A percentile compares a stretch with the other conserved stretches of the same genome.
Evolutionary conservation across 2,329 filamentous ascomycete genomes (phyloP).

Genomic region (Leptodontidium sp.): DNA sequence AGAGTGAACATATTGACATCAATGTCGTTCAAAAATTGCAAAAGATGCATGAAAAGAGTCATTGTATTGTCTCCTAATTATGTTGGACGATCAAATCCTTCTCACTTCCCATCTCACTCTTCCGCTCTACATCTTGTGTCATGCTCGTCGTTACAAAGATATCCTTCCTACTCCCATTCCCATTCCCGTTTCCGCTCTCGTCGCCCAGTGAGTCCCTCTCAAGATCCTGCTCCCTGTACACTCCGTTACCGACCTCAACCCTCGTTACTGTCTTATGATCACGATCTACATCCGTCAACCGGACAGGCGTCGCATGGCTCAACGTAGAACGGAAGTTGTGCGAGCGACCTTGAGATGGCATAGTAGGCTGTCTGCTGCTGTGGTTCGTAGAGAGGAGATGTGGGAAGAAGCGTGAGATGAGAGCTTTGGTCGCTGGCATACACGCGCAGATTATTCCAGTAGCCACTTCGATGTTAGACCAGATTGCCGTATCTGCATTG

Average conservation of each 20-base stretch:
- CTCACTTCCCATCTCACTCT: conserved; percentile 26
- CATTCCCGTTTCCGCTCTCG: background rate
- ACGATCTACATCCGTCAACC: background rate
- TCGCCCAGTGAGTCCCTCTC: background rate
- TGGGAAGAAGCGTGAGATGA: conserved; percentile 48
- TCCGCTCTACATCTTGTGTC: conserved; percentile 29
- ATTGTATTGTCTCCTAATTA: background rate
- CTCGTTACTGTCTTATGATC: conserved; percentile 18
- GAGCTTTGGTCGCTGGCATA: conserved; percentile 69
- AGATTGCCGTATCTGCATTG: conserved; percentile 44
- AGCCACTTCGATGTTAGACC: conserved; percentile 47
- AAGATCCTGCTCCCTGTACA: background rate
- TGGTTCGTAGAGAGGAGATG: conserved; percentile 22
- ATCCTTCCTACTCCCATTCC: conserved; percentile 13
- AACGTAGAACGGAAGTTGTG: conserved; percentile 10
- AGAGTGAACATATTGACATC: background rate
- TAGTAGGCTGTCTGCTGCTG: conserved; percentile 3
- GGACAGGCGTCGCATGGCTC: background rate
- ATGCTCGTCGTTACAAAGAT: conserved; percentile 26
- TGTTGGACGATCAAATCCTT: conserved; percentile 29
- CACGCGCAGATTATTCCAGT: conserved; percentile 59
- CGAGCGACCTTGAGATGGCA: conserved; percentile 5
- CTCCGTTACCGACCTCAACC: conserved; percentile 12
- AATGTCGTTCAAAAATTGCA: background rate
- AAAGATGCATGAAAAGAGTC: background rate